These are phyloP conservation scores for Schizopora paradoxa DNA, from an alignment of 1,284 basidiomycete genomes.

Conservation along the genomic window DNA sequence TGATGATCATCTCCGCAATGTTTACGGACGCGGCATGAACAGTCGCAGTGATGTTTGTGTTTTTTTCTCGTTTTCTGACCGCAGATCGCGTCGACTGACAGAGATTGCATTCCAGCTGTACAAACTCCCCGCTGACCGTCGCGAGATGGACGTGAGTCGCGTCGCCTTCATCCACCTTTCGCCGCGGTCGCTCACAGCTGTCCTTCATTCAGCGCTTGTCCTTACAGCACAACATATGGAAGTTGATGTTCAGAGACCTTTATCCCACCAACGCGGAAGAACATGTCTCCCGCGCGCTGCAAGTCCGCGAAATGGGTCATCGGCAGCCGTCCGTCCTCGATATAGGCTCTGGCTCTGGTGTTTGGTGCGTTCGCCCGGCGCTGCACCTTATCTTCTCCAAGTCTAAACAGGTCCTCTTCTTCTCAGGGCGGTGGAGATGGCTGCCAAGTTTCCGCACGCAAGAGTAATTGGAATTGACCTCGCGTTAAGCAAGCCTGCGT, in stretches of 20 bases:
- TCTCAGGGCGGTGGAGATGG: slow-evolving; percentile 16
- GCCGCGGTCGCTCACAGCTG: neutral
- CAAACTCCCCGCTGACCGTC: slow-evolving; percentile 14
- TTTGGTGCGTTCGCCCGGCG: slow-evolving; percentile 7
- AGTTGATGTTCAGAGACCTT: slow-evolving; percentile 12
- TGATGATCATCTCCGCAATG: neutral
- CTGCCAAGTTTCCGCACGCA: slow-evolving; percentile 14
- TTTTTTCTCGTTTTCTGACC: neutral
- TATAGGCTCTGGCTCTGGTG: slow-evolving; percentile 16
- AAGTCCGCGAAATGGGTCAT: neutral
- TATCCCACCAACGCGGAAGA: slow-evolving; percentile 13
- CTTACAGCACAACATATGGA: slow-evolving; percentile 17
- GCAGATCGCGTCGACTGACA: neutral
- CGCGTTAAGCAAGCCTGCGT: slow-evolving; percentile 12
- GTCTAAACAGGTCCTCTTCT: too few relatives aligned
- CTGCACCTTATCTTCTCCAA: too few relatives aligned
- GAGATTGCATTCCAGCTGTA: slow-evolving; percentile 7
- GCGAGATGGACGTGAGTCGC: slow-evolving; percentile 16
- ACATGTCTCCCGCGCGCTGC: slow-evolving; percentile 4
- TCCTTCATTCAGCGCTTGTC: slow-evolving; percentile 10
- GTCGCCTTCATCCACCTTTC: neutral
- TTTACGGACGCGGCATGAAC: slow-evolving; percentile 4
- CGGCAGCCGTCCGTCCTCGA: slow-evolving; percentile 13
- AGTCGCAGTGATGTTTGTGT: slow-evolving; percentile 8
- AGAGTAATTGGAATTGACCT: slow-evolving; percentile 17